Evolutionary conservation across 495 filamentous ascomycete genomes (phyloP), one percentile per base, ranked within the genome.

Genomic region (Penicillium verhagenii): DNA sequence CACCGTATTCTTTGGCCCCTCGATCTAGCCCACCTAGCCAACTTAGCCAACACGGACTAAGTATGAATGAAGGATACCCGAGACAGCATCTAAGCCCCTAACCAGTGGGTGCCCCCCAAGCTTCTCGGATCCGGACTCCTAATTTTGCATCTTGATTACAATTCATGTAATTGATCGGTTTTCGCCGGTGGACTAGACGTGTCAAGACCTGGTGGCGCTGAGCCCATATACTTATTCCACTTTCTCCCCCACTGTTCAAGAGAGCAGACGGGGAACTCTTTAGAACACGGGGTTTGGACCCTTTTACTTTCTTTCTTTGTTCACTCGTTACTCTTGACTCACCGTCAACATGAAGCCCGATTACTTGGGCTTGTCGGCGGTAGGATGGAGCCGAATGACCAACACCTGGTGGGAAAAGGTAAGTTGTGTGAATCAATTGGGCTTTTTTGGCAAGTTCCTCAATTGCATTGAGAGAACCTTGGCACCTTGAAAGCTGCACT

Each of bases 371-470:
- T 31, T 48, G 26, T 3, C 10, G 18, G 45, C 45, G 25, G 10
- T 16, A 16, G 45, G 45, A 48, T 48, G 45, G 45, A 48, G 45
- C 35, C 45, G 16, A 20, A 48, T 48, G 45, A 48, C 45, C 10
- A 19, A 25, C 29, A 48, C 26, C n/a, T 48, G 45, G 45, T 48
- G 45, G 45, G 45, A 48, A 6, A 48, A 21, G 29, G 45, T 48
- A 35, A 14, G 25, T 48, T n/a, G 6, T 6, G 25, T 7, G 9
- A 21, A 29, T 43, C 21, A 20, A 43, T 23, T 3, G 11, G 2
- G 19, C 5, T 40, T n/a, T n/a, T n/a, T n/a, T n/a, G n/a, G n/a
- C n/a, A n/a, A n/a, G n/a, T n/a, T n/a, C n/a, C n/a, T n/a, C n/a
- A n/a, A n/a, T n/a, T n/a, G n/a, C n/a, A n/a, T n/a, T n/a, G n/a